Evolutionary conservation across 352 stramenopile species (phyloP).

Genomic region (Hyaloperonospora arabidopsidis): DNA sequence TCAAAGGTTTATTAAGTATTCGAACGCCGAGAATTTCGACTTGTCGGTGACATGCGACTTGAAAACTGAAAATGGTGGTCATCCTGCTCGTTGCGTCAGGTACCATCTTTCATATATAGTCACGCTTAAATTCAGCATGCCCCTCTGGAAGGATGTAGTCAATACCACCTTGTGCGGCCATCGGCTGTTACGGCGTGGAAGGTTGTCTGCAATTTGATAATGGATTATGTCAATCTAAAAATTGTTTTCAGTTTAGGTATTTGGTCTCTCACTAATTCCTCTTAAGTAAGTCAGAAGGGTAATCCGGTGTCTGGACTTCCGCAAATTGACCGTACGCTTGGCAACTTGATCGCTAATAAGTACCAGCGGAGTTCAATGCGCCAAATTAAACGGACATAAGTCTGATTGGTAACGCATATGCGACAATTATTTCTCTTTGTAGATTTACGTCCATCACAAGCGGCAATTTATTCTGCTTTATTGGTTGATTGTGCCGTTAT

Average conservation of each 20-base stretch:
- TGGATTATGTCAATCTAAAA: not conserved
- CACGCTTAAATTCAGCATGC: no score
- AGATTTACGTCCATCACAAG: constrained; percentile 12
- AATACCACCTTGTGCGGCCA: no score
- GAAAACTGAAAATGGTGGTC: no score
- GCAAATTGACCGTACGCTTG: constrained; percentile 1
- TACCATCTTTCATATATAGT: no score
- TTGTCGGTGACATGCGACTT: no score
- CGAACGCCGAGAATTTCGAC: no score
- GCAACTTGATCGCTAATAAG: constrained; percentile 13
- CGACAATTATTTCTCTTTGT: not conserved
- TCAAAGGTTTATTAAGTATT: no score
- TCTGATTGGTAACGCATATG: constrained; percentile 10
- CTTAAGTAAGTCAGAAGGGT: constrained; percentile 7
- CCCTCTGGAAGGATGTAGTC: no score
- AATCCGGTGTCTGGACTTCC: constrained; percentile 5
- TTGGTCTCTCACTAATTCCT: not conserved
- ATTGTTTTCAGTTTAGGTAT: not conserved
- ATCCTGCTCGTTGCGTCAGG: no score
- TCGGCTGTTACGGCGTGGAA: no score
- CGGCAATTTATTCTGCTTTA: constrained; percentile 18
- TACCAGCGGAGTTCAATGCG: constrained; percentile 13
- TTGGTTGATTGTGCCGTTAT: constrained; percentile 13
- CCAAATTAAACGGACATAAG: constrained; percentile 5
- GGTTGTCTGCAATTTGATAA: not conserved